Evolutionary conservation across 1,139 yeast species (phyloP).

Genomic region (Pichia sp.): DNA sequence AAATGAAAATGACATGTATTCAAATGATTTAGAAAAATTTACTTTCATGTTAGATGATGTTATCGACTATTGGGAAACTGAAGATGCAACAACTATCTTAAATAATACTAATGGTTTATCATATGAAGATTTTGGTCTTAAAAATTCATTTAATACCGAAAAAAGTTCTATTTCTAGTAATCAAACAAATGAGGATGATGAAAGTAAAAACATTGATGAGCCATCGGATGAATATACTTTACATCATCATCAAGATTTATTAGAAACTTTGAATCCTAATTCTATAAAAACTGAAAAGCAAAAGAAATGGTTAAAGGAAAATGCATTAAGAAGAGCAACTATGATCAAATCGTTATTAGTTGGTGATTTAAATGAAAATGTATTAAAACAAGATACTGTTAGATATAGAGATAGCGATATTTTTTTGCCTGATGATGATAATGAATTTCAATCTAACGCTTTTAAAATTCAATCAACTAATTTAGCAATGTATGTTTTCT

Average conservation of each 20-base stretch:
- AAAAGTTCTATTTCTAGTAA: not conserved
- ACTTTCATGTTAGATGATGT: slow-evolving; percentile 6
- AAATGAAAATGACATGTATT: not conserved
- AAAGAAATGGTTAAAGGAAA: slow-evolving; percentile 19
- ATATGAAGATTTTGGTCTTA: slow-evolving; percentile 8
- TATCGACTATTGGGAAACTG: slow-evolving; percentile 10
- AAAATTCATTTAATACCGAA: not conserved
- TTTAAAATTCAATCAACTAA: slow-evolving; percentile 5
- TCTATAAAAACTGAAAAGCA: slow-evolving; percentile 10
- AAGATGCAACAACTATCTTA: slow-evolving; percentile 7
- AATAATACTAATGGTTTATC: slow-evolving; percentile 3
- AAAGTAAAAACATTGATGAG: not conserved
- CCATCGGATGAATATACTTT: not conserved
- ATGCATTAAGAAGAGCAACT: slow-evolving; percentile 22
- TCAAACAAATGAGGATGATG: too few species aligned
- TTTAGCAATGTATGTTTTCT: slow-evolving; percentile 7
- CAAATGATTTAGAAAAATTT: slow-evolving; percentile 1
- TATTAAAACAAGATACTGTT: slow-evolving; percentile 19
- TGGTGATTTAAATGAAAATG: slow-evolving; percentile 16
- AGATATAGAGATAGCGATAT: slow-evolving; percentile 24
- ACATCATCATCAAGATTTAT: slow-evolving; percentile 14
- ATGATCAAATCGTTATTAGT: slow-evolving; percentile 18
- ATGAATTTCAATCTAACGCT: slow-evolving; percentile 15
- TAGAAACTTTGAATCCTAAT: slow-evolving; percentile 11
- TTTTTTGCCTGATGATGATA: slow-evolving; percentile 23